A percentile compares a stretch with the other conserved stretches of the same genome.
phyloP scores from a whole-genome alignment of 2,329 filamentous ascomycete genomes.

The Trichoderma asperellum region DNA sequence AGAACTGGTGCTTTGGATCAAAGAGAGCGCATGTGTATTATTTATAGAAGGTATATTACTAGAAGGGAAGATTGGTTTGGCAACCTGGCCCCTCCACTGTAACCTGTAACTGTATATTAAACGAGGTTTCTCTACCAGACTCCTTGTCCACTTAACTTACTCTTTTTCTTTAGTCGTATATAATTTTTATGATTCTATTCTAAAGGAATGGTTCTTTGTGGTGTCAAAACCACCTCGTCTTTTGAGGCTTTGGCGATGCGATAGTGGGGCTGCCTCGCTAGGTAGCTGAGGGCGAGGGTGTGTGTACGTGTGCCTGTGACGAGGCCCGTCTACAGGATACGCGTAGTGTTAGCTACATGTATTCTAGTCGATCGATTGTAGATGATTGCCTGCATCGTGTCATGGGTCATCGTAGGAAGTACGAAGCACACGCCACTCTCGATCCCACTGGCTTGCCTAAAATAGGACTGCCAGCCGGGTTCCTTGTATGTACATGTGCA shows the following conservation, averaged over 20 bases:
- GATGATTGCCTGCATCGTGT: background rate
- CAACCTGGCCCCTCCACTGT: background rate
- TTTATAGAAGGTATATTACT: constrained; percentile 1
- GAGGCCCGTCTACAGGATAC: background rate
- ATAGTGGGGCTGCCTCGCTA: background rate
- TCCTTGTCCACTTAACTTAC: background rate
- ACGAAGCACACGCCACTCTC: background rate
- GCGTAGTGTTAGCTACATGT: background rate
- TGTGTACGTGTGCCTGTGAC: background rate
- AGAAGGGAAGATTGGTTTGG: background rate
- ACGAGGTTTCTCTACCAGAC: background rate
- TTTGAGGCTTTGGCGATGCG: background rate
- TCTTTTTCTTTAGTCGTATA: background rate
- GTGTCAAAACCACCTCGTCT: too few relatives aligned
- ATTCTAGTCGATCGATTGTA: background rate
- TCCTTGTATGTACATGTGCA: background rate
- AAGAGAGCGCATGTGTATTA: constrained; percentile 16
- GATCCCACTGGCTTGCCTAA: background rate
- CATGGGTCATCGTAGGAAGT: background rate
- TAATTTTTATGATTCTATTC: background rate
- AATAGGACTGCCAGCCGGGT: background rate
- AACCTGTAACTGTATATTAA: background rate
- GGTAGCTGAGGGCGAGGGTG: background rate
- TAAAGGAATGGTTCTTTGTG: background rate
- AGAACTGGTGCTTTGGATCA: constrained; percentile 19